Conservation (phyloP, 2,329 filamentous ascomycete species). For the Penicillium fuscoglaucum region DNA sequence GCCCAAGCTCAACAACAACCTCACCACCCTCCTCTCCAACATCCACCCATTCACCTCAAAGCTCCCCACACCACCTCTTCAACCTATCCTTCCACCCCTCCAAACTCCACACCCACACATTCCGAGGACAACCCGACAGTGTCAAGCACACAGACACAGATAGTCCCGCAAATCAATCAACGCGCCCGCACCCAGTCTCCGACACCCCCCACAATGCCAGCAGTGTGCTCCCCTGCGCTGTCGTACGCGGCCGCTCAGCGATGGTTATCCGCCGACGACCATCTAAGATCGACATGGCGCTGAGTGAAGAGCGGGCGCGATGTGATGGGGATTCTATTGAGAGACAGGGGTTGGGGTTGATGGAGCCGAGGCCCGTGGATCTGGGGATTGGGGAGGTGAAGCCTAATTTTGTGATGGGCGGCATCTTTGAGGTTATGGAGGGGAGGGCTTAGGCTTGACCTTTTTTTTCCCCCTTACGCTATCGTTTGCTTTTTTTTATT, state of each 20-base stretch:
- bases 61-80: constrained; percentile 22
- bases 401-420: constrained; percentile 47
- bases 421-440: constrained; percentile 51
- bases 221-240: constrained; percentile 30
- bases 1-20: constrained; percentile 29
- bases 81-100: constrained; percentile 27
- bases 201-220: not conserved
- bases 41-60: constrained; percentile 3
- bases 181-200: not conserved
- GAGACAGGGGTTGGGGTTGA: constrained; percentile 42
- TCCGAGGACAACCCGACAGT: constrained; percentile 5
- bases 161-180: not conserved
- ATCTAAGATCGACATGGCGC: constrained; percentile 46
- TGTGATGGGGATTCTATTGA: constrained; percentile 42
- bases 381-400: constrained; percentile 21
- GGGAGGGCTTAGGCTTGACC: constrained; percentile 33
- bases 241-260: constrained; percentile 33
- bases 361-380: constrained; percentile 49
- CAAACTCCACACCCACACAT: constrained; percentile 27
- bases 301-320: constrained; percentile 45
- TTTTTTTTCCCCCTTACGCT: not conserved
- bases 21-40: constrained; percentile 28
- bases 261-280: constrained; percentile 43
- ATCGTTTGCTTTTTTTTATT: not conserved
- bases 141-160: not conserved